Base-by-base conservation (phyloP, 2,329 filamentous ascomycete genomes). In the Xylariaceae sp. region DNA sequence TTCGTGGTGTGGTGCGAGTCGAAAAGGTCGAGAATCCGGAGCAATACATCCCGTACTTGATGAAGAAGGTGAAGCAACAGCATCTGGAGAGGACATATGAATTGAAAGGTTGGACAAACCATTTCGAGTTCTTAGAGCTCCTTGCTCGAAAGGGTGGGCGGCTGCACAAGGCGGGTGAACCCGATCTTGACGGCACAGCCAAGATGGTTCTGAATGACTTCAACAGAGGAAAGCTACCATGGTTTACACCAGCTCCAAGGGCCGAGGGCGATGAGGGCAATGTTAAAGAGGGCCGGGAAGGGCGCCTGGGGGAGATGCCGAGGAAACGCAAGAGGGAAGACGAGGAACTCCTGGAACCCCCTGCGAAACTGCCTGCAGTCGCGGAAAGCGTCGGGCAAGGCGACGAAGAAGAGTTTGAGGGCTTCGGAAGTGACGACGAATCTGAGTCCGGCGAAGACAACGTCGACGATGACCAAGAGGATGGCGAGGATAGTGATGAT, bases 121-220 rank as follows among this genome's bases (percentile, higher is more conserved):
- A 85, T 12, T 80, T 83, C 11, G 80, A 90, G 40, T 94, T 98
- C 50, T 67, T 98, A 1, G 90, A 94, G 52, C 66, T 87, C 18
- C 68, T 98, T 3, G 90, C 89, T 7, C 72, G 89, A 37, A 96
- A 95, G 59, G 79, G 80, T 37, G 92, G 92, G 12, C 75, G 89
- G 47, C 64, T 98, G 14, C 66, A 96, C 12, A 88, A 87, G 56
- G 90, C 86, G 37, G 92, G 90, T n/a, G 92, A 96, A 57, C 83
- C 90, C 4, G 92, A 98, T 58, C 65, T 95, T 35, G 90, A 96
- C 50, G 88, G 89, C 50, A 88, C 94, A 30, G 92, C 92, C 2
- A 94, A 94, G 61, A 94, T 94, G 78, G 83, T 98, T 1, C 65
- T 98, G 39, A 96, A 94, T 51, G 92, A 98, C 55, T 98, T 96